A percentile compares a stretch with the other conserved stretches of the same genome.
These are phyloP conservation scores for Umbelopsis vinacea DNA, from an alignment of 192 early-diverging fungal species.

Conservation along the genomic window DNA sequence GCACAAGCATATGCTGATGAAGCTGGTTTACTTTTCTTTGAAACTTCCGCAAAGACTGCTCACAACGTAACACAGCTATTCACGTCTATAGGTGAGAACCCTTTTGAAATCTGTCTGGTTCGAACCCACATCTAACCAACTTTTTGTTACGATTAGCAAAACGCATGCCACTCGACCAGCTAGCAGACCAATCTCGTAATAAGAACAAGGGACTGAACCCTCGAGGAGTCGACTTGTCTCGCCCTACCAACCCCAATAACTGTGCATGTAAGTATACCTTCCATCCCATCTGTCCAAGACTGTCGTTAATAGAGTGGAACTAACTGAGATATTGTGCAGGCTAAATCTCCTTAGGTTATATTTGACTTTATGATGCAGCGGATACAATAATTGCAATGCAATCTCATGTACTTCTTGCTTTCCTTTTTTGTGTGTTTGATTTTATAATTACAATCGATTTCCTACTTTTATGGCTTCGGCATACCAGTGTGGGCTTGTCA, in stretches of 20 bases:
- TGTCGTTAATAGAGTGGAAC: no score
- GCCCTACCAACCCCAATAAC: conserved; percentile 30
- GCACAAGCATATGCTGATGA: conserved; percentile 70
- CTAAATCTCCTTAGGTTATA: conserved; percentile 11
- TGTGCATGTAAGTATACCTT: conserved; percentile 42
- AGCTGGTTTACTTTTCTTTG: conserved; percentile 66
- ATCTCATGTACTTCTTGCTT: conserved; percentile 23
- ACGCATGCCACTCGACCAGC: conserved; percentile 71
- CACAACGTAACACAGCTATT: conserved; percentile 66
- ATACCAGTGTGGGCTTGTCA: not conserved
- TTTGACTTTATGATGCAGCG: not conserved
- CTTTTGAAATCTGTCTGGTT: not conserved
- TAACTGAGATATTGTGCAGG: not conserved
- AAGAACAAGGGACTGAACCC: conserved; percentile 48
- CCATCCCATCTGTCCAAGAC: no score
- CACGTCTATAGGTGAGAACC: conserved; percentile 58
- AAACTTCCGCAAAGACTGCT: conserved; percentile 71
- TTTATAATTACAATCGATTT: conserved; percentile 22
- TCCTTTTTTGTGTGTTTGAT: conserved; percentile 6
- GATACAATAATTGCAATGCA: conserved; percentile 25
- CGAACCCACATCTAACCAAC: not conserved
- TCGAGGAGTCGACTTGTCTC: conserved; percentile 56
- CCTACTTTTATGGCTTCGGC: not conserved
- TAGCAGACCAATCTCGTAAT: conserved; percentile 57
- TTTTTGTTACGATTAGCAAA: conserved; percentile 49